Conservation (phyloP, 306 rosid species). For the Prunus kanzakura region DNA sequence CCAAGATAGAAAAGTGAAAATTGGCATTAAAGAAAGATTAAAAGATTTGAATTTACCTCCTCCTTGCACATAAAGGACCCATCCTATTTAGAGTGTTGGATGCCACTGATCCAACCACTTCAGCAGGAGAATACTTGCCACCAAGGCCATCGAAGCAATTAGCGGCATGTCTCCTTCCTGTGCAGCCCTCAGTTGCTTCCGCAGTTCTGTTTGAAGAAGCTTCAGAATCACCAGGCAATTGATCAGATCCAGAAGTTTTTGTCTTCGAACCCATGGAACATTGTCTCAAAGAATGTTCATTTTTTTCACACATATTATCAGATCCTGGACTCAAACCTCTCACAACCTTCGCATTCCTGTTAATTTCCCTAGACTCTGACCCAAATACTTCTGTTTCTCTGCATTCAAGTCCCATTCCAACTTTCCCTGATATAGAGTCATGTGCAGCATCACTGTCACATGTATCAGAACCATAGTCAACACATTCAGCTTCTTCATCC, state of each 20-base stretch:
- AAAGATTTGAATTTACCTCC: slow-evolving; percentile 12
- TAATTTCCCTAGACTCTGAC: slow-evolving; percentile 12
- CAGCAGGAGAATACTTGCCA: slow-evolving; percentile 18
- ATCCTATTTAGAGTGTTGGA: slow-evolving; percentile 18
- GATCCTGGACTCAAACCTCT: slow-evolving; percentile 17
- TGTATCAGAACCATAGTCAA: slow-evolving; percentile 36
- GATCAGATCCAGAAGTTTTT: slow-evolving; percentile 17
- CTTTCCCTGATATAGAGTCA: slow-evolving; percentile 9
- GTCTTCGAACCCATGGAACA: slow-evolving; percentile 25
- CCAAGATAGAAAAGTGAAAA: neutral
- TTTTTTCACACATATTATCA: slow-evolving; percentile 11
- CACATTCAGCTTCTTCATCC: slow-evolving; percentile 24
- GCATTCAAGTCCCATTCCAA: slow-evolving; percentile 14
- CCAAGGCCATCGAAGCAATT: slow-evolving; percentile 11
- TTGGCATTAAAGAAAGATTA: neutral
- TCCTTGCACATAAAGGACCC: neutral
- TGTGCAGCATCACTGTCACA: slow-evolving; percentile 28
- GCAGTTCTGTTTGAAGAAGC: slow-evolving; percentile 17
- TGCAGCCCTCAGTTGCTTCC: slow-evolving; percentile 24
- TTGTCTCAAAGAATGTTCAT: slow-evolving; percentile 22
- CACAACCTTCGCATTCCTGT: slow-evolving; percentile 15
- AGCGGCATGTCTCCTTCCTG: slow-evolving; percentile 13
- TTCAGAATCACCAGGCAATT: slow-evolving; percentile 25
- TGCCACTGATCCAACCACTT: slow-evolving; percentile 14
- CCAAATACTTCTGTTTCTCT: slow-evolving; percentile 13